Evolutionary conservation across 208 protist genomes (phyloP).

Genomic region (Acanthamoeba culbertsoni): DNA sequence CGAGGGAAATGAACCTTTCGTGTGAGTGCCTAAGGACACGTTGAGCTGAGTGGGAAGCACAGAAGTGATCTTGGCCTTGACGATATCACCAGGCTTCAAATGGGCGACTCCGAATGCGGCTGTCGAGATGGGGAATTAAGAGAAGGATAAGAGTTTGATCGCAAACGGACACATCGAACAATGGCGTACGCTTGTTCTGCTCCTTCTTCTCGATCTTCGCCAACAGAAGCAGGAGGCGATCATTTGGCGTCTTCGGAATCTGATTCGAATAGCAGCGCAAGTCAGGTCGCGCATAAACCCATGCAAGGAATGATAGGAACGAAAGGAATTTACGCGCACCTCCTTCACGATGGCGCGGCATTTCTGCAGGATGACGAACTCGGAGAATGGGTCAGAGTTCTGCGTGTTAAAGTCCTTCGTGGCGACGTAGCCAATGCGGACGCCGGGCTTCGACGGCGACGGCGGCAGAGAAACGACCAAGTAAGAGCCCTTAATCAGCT

Average conservation of each 20-base stretch:
- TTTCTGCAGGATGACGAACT: conserved; percentile 5
- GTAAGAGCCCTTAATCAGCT: conserved; percentile 57
- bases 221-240: background rate
- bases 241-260: background rate
- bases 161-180: background rate
- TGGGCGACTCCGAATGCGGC: background rate
- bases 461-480: conserved; percentile 13
- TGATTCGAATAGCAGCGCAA: background rate
- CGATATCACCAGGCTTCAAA: conserved; percentile 27
- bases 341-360: conserved; percentile 49
- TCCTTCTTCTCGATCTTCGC: background rate
- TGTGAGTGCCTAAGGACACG: conserved; percentile 34
- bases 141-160: background rate
- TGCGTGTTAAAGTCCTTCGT: conserved; percentile 56
- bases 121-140: background rate
- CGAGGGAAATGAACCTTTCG: background rate
- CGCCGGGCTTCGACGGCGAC: background rate
- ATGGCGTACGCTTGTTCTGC: background rate
- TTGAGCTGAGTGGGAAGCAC: conserved; percentile 51
- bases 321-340: background rate
- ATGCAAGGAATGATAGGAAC: background rate
- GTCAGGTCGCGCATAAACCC: background rate
- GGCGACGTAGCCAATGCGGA: conserved; percentile 2
- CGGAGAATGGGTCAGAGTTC: conserved; percentile 35
- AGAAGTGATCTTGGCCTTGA: conserved; percentile 40